Evolutionary conservation across 805 yeast species (phyloP).

Genomic region (Kluyveromyces aestuarii): DNA sequence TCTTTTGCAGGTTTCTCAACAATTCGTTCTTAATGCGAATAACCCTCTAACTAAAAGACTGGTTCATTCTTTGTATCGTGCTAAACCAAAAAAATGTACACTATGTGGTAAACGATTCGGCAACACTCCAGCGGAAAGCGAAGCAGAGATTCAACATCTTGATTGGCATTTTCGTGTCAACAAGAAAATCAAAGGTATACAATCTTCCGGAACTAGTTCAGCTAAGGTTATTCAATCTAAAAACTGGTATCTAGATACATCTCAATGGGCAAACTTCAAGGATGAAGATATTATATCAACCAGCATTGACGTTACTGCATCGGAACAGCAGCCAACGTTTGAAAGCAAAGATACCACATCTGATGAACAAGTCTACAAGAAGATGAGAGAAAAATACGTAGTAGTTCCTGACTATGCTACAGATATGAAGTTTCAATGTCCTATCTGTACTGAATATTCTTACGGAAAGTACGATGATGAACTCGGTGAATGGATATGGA

Average conservation of each 20-base stretch:
- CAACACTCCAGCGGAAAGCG: constrained; percentile 45
- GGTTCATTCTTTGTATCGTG: constrained; percentile 23
- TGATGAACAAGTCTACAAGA: constrained; percentile 15
- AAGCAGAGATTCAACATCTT: constrained; percentile 54
- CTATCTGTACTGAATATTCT: constrained; percentile 60
- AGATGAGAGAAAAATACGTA: constrained; percentile 41
- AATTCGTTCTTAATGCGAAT: constrained; percentile 23
- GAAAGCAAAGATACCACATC: constrained; percentile 3
- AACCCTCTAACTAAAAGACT: constrained; percentile 21
- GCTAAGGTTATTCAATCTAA: constrained; percentile 53
- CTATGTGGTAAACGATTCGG: constrained; percentile 84
- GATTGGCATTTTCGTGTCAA: constrained; percentile 95
- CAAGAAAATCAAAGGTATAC: constrained; percentile 50
- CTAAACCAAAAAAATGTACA: constrained; percentile 70
- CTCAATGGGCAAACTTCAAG: constrained; percentile 63
- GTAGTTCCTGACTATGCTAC: constrained; percentile 56
- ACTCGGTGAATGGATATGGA: constrained; percentile 77
- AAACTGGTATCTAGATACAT: constrained; percentile 70
- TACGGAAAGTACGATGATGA: constrained; percentile 63
- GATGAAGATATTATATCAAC: constrained; percentile 53
- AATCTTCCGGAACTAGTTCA: constrained; percentile 11
- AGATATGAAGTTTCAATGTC: constrained; percentile 52
- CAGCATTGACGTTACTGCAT: constrained; percentile 7
- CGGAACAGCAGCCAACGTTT: constrained; percentile 4
- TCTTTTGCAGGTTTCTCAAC: constrained; percentile 25